Base-by-base conservation (phyloP, 2,329 filamentous ascomycete genomes). In the Epichloe festucae region DNA sequence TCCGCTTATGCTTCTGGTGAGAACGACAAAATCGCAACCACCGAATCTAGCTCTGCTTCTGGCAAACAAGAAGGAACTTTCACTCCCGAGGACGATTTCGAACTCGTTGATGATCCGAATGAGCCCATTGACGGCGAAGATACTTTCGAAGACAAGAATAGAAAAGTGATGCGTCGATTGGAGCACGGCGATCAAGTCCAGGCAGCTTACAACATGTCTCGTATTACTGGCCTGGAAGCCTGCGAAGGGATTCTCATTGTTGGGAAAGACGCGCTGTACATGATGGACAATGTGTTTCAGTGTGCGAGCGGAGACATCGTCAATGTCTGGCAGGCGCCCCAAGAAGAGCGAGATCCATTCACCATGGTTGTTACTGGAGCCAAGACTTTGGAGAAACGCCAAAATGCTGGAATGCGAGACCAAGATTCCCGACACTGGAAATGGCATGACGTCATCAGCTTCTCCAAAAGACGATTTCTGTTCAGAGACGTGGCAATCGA, bases 401-500 rank as follows among this genome's bases (percentile, higher is more conserved):
- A 70, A 70, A 81, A 64, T 64, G 74, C 65, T 64, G 77, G 67
- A 60, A 62, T 61, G 4, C 62, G 64, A 43, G 87, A 95, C 47
- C 87, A 95, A 60, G 87, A 91, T 55, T 89, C 86, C 2, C 81
- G 90, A 58, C 85, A 86, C 64, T 98, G 93, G 94, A 85, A 84
- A 57, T 98, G 91, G 91, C 79, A 82, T 3, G 91, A 97, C 63
- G 83, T 97, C 14, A 87, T 97, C 58, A 96, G 90, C 63, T 85
- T 97, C 38, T 97, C 91, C 0, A 98, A 98, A 67, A 82, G 94
- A 19, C 84, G 91, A 6, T 98, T 97, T 66, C 71, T 98, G 4
- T 95, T 97, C 67, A 84, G 93, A 27, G 91, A 98, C 62, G 93
- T 98, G 12, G 89, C 89, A 0, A 82, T 97, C n/a, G 93, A 98